Evolutionary conservation across 2,329 filamentous ascomycete genomes (phyloP), one percentile per base, ranked within the genome.

Genomic region (Juglanconis juglandina): DNA sequence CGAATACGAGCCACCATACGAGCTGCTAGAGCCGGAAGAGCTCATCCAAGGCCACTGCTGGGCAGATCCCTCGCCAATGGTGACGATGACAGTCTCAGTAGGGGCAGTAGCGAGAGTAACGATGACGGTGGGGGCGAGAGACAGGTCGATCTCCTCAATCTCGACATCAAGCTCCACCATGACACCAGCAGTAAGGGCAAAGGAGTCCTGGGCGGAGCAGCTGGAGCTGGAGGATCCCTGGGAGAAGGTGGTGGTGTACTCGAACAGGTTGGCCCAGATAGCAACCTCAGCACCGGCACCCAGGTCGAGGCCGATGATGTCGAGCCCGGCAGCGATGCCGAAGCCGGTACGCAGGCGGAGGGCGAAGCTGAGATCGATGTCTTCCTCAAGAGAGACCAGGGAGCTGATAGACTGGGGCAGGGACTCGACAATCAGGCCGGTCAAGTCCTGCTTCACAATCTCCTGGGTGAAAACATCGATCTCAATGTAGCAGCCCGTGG

Each of bases 191-290:
- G 64, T 64, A 17, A 71, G 63, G 32, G 58, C 48, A 32, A 71
- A 67, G 44, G 59, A 56, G 60, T 71, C 69, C 10, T 50, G 47
- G 50, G 67, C 61, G 14, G 58, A 62, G 64, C 65, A 66, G 44
- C 49, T 35, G 11, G 46, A 50, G 50, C 58, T 64, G 30, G 48
- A 52, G n/a, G 58, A 56, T 30, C 48, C 39, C 44, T 55, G 32
- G 39, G 63, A 53, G 61, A 70, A 64, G 41, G 65, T 56, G 52
- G 64, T 65, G 49, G 68, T 70, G 68, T 69, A 71, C 65, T 69
- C 67, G 64, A 71, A 71, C 49, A 71, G 67, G 67, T 67, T 68
- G 61, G 69, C 54, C 70, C 68, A 71, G 60, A 71, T 54, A 49
- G 66, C 64, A n/a, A 68, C 65, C 46, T 68, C 68, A 24, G 65